These are phyloP conservation scores for Coemansia sp. DNA, from an alignment of 192 early-diverging fungal species.

Conservation along the genomic window DNA sequence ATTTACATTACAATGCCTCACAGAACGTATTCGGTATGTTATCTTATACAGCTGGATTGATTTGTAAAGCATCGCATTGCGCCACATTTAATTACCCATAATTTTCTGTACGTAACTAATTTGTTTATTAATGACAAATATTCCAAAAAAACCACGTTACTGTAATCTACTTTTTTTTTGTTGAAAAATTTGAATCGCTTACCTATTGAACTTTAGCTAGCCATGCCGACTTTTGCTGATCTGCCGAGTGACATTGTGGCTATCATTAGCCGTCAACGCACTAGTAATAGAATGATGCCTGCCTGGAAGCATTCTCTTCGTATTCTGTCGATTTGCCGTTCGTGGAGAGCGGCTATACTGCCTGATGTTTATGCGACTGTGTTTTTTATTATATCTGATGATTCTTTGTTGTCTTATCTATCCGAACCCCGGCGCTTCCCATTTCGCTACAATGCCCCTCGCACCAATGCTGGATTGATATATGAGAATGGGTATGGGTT, in stretches of 20 bases:
- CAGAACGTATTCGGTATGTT: too few relatives aligned
- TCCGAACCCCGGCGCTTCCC: too few relatives aligned
- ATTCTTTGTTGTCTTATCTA: too few relatives aligned
- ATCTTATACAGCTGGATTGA: too few relatives aligned
- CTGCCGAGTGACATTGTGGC: neutral
- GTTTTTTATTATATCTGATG: neutral
- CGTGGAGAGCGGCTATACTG: neutral
- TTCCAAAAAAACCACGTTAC: too few relatives aligned
- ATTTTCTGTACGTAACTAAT: too few relatives aligned
- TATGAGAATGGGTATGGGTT: neutral
- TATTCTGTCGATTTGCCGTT: neutral
- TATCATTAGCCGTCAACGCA: neutral
- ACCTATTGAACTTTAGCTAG: neutral
- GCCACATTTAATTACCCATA: too few relatives aligned
- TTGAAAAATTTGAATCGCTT: neutral
- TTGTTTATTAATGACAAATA: too few relatives aligned
- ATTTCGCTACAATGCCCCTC: too few relatives aligned
- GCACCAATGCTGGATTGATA: neutral
- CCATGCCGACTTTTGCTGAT: neutral
- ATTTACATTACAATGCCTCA: too few relatives aligned
- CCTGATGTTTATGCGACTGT: neutral
- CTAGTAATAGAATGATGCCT: neutral
- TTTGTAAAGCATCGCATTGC: too few relatives aligned
- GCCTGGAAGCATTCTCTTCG: neutral
- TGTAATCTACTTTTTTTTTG: neutral